phyloP scores from a whole-genome alignment of 805 yeast species.

The Sungouiozyma intestinalis region DNA sequence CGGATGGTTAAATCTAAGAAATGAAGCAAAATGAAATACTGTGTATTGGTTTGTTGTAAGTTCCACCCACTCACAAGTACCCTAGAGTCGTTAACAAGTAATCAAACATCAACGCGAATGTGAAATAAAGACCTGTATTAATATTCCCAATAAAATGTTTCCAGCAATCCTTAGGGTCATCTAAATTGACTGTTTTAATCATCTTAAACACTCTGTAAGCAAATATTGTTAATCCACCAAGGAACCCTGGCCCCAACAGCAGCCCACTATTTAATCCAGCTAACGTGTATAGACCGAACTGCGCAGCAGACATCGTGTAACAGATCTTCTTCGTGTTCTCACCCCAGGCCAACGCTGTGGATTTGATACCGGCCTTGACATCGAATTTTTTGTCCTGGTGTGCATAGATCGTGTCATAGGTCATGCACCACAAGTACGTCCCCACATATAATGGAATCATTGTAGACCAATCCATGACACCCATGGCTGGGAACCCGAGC shows the following conservation, averaged over 20 bases:
- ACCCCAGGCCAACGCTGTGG: conserved; percentile 96
- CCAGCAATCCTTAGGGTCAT: conserved; percentile 78
- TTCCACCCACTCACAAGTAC: conserved; percentile 14
- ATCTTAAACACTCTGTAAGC: conserved; percentile 56
- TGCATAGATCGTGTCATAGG: conserved; percentile 92
- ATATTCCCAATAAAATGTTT: conserved; percentile 66
- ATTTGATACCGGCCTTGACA: conserved; percentile 80
- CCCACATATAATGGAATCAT: conserved; percentile 72
- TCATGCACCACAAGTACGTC: conserved; percentile 86
- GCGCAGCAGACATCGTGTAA: conserved; percentile 53
- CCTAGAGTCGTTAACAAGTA: conserved; percentile 38
- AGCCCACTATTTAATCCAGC: conserved; percentile 65
- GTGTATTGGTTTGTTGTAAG: too few species aligned
- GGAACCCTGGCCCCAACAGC: conserved; percentile 75
- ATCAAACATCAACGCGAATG: conserved; percentile 58
- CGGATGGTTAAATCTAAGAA: not conserved
- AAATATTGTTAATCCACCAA: conserved; percentile 54
- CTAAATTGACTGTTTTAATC: conserved; percentile 67
- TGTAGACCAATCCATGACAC: conserved; percentile 63
- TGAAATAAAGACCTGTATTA: conserved; percentile 58
- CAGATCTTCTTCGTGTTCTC: conserved; percentile 56
- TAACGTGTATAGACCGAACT: conserved; percentile 47
- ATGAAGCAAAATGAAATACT: not conserved
- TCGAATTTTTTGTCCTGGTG: conserved; percentile 94
- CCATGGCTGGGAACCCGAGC: conserved; percentile 93